Base-by-base conservation (phyloP, 768 basidiomycete species). In the Baorangia bicolor region DNA sequence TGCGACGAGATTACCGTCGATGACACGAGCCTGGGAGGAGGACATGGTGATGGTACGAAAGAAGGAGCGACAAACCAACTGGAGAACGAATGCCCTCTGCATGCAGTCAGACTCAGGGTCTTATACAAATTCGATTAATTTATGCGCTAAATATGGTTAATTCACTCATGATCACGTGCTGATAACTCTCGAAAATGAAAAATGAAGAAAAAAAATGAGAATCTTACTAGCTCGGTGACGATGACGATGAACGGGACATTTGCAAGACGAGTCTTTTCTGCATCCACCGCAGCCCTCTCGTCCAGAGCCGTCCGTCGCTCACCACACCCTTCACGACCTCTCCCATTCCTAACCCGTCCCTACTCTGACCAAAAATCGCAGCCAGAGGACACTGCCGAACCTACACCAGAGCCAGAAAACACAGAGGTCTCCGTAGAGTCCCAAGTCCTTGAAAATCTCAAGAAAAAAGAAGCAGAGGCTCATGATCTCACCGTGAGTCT, bases 1-100 rank as follows among this genome's bases (percentile, higher is more conserved):
- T 69, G 95, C 91, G 60, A 94, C 73, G 43, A 80, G 82, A 43
- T 81, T 89, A 18, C 95, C 95, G 61, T 97, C 92, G 69, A 98
- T 93, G 65, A 90, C 64, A 57, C 79, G 77, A 9, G 82, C 78
- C 49, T 67, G 58, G 73, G 78, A 61, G 75, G 73, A 61, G 33
- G 75, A 66, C 74, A 76, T 76, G 70, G 57, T 66, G 71, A 58
- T 58, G 53, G 69, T 64, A 56, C 57, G 65, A 58, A 57, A 38
- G 58, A 58, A 54, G 52, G 64, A 47, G 35, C 46, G 58, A 42
- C 39, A 27, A 37, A 42, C 31, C 16, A 33, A 64, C 1, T 11
- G 50, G 27, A 55, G 4, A 12, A 45, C 31, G 46, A 53, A 38
- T 25, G 16, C 25, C 6, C 25, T 23, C 10, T 38, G 21, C 64